Evolutionary conservation across 2,329 filamentous ascomycete genomes (phyloP).

Genomic region (Fusarium solani-melongenae): DNA sequence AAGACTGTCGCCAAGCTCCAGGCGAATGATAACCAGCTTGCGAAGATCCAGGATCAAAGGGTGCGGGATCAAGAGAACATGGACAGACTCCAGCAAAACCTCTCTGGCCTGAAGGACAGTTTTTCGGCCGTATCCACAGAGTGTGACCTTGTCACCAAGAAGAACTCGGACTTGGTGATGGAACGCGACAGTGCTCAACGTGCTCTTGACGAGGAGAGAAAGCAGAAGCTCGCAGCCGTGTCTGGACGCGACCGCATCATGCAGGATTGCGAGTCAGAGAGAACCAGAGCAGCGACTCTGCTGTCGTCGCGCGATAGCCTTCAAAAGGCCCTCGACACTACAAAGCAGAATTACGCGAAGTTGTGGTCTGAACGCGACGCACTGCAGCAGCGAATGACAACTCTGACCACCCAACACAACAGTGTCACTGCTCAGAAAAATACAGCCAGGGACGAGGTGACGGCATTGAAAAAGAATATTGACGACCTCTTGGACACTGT

Average conservation of each 20-base stretch:
- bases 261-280: neutral
- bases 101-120: neutral
- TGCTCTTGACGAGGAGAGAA: neutral
- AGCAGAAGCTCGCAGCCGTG: neutral
- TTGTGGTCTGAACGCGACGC: neutral
- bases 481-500: neutral
- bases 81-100: neutral
- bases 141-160: neutral
- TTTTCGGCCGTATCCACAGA: neutral
- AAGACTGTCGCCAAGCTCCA: neutral
- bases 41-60: neutral
- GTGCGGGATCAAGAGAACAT: neutral
- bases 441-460: too few relatives aligned
- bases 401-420: neutral
- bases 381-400: neutral
- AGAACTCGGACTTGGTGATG: neutral
- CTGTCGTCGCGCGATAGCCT: neutral
- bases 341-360: neutral
- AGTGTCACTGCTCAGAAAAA: neutral
- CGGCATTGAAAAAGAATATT: neutral
- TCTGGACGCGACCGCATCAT: neutral
- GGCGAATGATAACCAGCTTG: neutral
- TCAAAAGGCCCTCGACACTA: neutral
- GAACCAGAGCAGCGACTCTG: neutral
- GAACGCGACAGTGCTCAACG: neutral